phyloP scores from a whole-genome alignment of 163 green algal species.

The Scenedesmus sp. region DNA sequence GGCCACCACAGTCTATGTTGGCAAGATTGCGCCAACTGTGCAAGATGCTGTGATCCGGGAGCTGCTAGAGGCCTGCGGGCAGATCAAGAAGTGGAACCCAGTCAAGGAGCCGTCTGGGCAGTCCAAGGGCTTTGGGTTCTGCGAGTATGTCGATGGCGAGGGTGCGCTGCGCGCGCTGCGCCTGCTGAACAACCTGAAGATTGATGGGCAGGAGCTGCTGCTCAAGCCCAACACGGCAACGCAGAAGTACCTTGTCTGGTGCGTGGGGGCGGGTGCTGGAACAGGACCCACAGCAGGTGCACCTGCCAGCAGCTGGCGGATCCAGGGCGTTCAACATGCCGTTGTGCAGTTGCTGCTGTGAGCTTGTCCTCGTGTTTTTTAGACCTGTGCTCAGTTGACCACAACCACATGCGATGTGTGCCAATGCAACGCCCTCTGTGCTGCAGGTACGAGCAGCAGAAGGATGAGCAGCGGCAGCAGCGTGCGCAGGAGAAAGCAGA shows the following conservation, averaged over 20 bases:
- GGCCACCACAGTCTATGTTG: constrained; percentile 90
- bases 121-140: constrained; percentile 93
- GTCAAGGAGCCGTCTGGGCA: constrained; percentile 82
- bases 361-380: not conserved
- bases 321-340: too few species aligned
- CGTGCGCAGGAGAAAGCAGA: not conserved
- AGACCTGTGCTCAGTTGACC: too few species aligned
- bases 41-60: constrained; percentile 71
- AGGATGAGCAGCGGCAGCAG: constrained; percentile 30
- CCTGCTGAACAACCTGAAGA: constrained; percentile 81
- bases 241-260: constrained; percentile 55
- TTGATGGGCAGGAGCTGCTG: constrained; percentile 78
- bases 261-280: not conserved
- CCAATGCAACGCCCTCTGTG: too few species aligned
- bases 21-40: constrained; percentile 90
- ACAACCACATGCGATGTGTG: too few species aligned
- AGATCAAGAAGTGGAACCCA: constrained; percentile 86
- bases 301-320: not conserved
- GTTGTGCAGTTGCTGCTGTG: not conserved
- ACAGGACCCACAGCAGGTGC: not conserved
- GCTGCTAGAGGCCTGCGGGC: constrained; percentile 88
- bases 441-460: constrained; percentile 49
- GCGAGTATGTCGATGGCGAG: constrained; percentile 80
- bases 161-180: constrained; percentile 84
- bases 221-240: constrained; percentile 67